Evolutionary conservation across 225 moss, liverwort and hornwort genomes (phyloP).

Genomic region (Polytrichum commune): DNA sequence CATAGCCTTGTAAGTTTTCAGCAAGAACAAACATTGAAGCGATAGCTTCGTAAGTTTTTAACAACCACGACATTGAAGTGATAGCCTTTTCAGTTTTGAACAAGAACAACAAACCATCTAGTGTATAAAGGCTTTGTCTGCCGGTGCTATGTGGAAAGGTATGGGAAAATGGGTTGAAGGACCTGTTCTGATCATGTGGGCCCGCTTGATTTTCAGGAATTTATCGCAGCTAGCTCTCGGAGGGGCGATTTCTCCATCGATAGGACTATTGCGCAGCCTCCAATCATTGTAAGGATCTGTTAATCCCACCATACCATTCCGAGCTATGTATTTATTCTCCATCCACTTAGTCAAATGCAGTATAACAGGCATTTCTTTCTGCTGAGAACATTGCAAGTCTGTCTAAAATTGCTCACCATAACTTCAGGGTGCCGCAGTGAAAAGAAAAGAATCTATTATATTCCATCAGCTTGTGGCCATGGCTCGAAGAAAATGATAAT

Average conservation of each 20-base stretch:
- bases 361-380: no score
- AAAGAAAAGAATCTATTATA: no score
- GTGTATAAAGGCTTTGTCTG: no score
- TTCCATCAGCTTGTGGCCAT: no score
- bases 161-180: no score
- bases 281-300: slow-evolving; percentile 37
- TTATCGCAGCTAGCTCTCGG: slow-evolving; percentile 34
- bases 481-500: no score
- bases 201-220: slow-evolving; percentile 29
- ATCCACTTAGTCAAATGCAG: no score
- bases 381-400: no score
- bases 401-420: no score
- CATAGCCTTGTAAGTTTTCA: slow-evolving; percentile 18
- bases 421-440: no score
- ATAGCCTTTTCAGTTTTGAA: slow-evolving; percentile 18
- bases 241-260: slow-evolving; percentile 51
- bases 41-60: slow-evolving; percentile 28
- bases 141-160: no score
- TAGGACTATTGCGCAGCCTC: slow-evolving; percentile 40
- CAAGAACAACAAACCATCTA: slow-evolving; percentile 28
- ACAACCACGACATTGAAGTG: not conserved
- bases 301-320: slow-evolving; percentile 1
- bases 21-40: slow-evolving; percentile 52
- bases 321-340: not conserved
- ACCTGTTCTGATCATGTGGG: no score